A percentile compares a stretch with the other conserved stretches of the same genome.
Evolutionary conservation across 1,139 yeast species (phyloP).

Genomic region (Candida frijolesensis): DNA sequence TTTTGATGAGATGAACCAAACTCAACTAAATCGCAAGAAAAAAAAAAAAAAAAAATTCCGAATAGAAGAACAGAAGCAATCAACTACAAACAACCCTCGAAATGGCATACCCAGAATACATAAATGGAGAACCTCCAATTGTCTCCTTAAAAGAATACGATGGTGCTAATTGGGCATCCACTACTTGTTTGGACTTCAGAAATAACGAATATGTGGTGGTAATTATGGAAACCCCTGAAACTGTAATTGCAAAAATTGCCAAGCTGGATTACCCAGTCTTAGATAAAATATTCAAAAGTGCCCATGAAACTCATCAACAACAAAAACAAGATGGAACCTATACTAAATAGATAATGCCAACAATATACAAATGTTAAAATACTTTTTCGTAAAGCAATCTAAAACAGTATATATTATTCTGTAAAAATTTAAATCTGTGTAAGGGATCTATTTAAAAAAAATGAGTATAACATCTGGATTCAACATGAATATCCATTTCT

Average conservation of each 20-base stretch:
- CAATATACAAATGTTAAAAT: not conserved
- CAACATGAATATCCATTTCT: slow-evolving; percentile 80
- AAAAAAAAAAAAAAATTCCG: not conserved
- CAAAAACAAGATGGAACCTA: slow-evolving; percentile 15
- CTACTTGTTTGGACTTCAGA: slow-evolving; percentile 51
- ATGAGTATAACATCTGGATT: slow-evolving; percentile 80
- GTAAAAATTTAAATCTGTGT: not conserved
- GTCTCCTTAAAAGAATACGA: slow-evolving; percentile 50
- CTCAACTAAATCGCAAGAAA: not conserved
- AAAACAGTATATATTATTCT: not conserved
- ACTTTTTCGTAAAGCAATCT: not conserved
- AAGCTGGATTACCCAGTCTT: slow-evolving; percentile 36
- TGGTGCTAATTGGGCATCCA: slow-evolving; percentile 52
- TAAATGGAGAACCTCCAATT: slow-evolving; percentile 51
- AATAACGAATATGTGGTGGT: slow-evolving; percentile 44
- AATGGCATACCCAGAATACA: slow-evolving; percentile 43
- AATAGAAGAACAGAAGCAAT: not conserved
- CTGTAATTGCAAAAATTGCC: slow-evolving; percentile 45
- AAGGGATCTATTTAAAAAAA: slow-evolving; percentile 42
- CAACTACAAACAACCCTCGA: not conserved
- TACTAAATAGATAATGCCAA: not conserved
- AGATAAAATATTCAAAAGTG: slow-evolving; percentile 49
- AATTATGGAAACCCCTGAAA: slow-evolving; percentile 46
- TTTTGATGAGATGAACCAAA: not conserved
- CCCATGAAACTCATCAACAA: slow-evolving; percentile 36